Evolutionary conservation across 768 basidiomycete species (phyloP).

Genomic region (Trametes cubensis): DNA sequence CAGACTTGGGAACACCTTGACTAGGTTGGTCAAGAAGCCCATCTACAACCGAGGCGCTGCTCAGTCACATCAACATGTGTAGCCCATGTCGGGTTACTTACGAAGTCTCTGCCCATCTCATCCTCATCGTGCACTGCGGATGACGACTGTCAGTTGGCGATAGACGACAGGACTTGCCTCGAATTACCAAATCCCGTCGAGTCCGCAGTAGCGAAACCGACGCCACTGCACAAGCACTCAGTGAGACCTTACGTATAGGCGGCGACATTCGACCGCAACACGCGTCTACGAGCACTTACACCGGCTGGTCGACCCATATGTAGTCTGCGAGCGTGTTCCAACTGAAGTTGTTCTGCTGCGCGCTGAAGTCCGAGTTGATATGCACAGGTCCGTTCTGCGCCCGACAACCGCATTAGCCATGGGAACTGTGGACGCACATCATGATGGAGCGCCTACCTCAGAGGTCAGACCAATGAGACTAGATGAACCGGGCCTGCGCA

Average conservation of each 20-base stretch:
- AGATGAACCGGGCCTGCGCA: conserved; percentile 63
- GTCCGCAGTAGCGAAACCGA: conserved; percentile 67
- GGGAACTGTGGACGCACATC: not conserved
- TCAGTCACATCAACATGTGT: not conserved
- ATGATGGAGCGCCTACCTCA: conserved; percentile 40
- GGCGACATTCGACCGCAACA: too few species aligned
- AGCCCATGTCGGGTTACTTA: conserved; percentile 29
- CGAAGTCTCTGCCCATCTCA: conserved; percentile 58
- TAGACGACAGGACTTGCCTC: not conserved
- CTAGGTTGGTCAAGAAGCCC: conserved; percentile 70
- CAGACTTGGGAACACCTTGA: conserved; percentile 73
- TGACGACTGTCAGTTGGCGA: not conserved
- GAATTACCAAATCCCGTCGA: conserved; percentile 52
- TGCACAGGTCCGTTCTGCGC: conserved; percentile 70
- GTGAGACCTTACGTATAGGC: not conserved
- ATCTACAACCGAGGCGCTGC: conserved; percentile 44
- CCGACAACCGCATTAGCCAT: not conserved
- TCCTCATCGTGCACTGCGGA: conserved; percentile 48
- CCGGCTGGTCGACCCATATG: conserved; percentile 77
- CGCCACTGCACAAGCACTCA: conserved; percentile 43
- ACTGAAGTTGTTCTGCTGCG: conserved; percentile 53
- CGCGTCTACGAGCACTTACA: conserved; percentile 36
- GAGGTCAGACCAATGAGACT: conserved; percentile 65
- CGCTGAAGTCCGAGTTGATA: conserved; percentile 47
- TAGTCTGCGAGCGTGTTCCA: conserved; percentile 66